Evolutionary conservation across 2,329 filamentous ascomycete genomes (phyloP), one percentile per base, ranked within the genome.

Genomic region (Colletotrichum sp.): DNA sequence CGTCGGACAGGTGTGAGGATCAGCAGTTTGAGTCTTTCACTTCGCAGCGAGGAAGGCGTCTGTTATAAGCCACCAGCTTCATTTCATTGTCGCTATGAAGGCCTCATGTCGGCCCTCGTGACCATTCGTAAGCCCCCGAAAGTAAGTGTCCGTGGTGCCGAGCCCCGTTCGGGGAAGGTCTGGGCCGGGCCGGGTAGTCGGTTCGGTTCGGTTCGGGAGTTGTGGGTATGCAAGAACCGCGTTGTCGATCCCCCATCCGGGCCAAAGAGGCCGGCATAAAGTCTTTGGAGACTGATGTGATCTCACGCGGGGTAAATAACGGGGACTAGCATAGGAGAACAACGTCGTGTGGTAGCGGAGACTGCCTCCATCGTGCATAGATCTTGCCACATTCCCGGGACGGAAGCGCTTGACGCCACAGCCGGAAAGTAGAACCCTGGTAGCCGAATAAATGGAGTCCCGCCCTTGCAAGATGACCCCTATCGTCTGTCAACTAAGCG

Each of bases 131-230:
- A 36, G 64, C 57, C 55, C 18, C 57, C 64, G 36, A 65, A 34
- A 26, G n/a, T 15, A 57, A 30, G 34, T 15, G 15, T 22, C 3
- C 8, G 15, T n/a, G 22, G 12, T 8, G 28, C 34, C 36, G 34
- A 57, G 26, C 16, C 55, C 15, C 22, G 30, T 16, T 68, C 64
- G 64, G 65, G 65, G 65, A n/a, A 18, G 22, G 36, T 18, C 10
- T n/a, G 16, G 30, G 12, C 64, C 55, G 64, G 55, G 22, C n/a
- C 71, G 71, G 64, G 12, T 28, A n/a, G 5, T 73, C 71, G 64
- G 64, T 52, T 73, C 64, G 71, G 71, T 12, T 62, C 71, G 64
- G 71, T 48, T 73, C 64, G 71, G 71, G 12, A 72, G 57, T 18
- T 3, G n/a, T 18, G 10, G 5, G 10, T 10, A 13, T 10, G 13